These are phyloP conservation scores for Boletus vinaceobasis DNA, from an alignment of 768 basidiomycete species.

Conservation along the genomic window DNA sequence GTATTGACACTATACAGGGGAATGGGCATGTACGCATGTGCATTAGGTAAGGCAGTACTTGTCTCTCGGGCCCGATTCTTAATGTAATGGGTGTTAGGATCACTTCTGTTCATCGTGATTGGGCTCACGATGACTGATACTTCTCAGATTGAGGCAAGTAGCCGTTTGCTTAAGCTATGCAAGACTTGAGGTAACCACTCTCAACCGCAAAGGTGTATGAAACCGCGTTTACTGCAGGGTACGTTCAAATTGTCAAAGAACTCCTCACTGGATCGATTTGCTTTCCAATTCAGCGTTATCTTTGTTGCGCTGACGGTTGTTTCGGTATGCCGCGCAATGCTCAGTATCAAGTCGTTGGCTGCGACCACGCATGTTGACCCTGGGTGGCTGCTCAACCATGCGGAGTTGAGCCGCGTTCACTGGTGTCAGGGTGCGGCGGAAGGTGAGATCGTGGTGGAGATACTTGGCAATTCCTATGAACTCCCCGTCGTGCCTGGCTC, in stretches of 20 bases:
- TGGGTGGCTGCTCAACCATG: conserved; percentile 43
- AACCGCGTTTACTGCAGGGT: conserved; percentile 7
- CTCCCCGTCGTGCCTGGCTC: background rate
- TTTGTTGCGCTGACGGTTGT: conserved; percentile 15
- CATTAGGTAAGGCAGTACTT: conserved; percentile 5
- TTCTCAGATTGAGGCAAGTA: conserved; percentile 11
- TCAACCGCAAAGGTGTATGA: conserved; percentile 7
- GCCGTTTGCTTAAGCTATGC: background rate
- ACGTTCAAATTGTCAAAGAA: background rate
- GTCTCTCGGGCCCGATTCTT: background rate
- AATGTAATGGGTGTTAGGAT: conserved; percentile 6
- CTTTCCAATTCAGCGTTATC: background rate
- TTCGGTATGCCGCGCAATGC: conserved; percentile 37
- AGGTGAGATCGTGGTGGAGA: conserved; percentile 35
- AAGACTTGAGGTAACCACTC: background rate
- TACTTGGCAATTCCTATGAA: background rate
- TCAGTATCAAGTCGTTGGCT: conserved; percentile 43
- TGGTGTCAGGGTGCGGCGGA: conserved; percentile 36
- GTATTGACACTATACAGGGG: conserved; percentile 13
- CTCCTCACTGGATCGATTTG: background rate
- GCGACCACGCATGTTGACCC: conserved; percentile 39
- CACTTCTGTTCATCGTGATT: conserved; percentile 13
- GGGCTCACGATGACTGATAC: conserved; percentile 4
- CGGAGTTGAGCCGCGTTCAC: conserved; percentile 42
- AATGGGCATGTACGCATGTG: conserved; percentile 22